Evolutionary conservation across 129 eudicot species (phyloP).

Genomic region (Flaveria linearis): DNA sequence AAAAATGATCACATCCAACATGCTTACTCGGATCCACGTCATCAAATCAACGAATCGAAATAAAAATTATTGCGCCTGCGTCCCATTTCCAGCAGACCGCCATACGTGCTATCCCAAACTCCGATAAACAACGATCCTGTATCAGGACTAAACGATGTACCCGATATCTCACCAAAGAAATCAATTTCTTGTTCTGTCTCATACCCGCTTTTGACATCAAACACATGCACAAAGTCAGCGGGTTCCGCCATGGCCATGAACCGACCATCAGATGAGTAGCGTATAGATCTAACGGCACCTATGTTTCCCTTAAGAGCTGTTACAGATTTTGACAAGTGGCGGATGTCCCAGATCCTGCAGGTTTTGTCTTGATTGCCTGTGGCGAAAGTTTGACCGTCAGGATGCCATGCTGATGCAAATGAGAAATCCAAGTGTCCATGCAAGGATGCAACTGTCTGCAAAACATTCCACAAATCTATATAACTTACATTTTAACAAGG

Average conservation of each 20-base stretch:
- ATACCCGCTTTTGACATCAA: conserved; percentile 70
- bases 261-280: conserved; percentile 85
- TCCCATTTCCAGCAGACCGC: conserved; percentile 82
- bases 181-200: conserved; percentile 84
- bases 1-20: not conserved
- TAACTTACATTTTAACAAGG: not conserved
- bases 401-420: conserved; percentile 96
- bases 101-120: conserved; percentile 84
- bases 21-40: not conserved
- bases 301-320: conserved; percentile 64
- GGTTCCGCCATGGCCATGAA: conserved; percentile 94
- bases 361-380: conserved; percentile 93
- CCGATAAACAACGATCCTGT: conserved; percentile 82
- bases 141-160: conserved; percentile 82
- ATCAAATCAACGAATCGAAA: conserved; percentile 57
- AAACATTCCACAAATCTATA: not conserved
- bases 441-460: conserved; percentile 60
- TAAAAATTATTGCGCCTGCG: conserved; percentile 56
- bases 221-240: conserved; percentile 88
- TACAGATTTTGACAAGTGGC: conserved; percentile 62
- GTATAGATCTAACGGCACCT: conserved; percentile 83
- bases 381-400: conserved; percentile 68
- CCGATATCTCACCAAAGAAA: conserved; percentile 94
- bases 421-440: conserved; percentile 77
- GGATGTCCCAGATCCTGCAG: conserved; percentile 75